Conservation (phyloP, 2,329 filamentous ascomycete species). For the Fusarium keratoplasticum region DNA sequence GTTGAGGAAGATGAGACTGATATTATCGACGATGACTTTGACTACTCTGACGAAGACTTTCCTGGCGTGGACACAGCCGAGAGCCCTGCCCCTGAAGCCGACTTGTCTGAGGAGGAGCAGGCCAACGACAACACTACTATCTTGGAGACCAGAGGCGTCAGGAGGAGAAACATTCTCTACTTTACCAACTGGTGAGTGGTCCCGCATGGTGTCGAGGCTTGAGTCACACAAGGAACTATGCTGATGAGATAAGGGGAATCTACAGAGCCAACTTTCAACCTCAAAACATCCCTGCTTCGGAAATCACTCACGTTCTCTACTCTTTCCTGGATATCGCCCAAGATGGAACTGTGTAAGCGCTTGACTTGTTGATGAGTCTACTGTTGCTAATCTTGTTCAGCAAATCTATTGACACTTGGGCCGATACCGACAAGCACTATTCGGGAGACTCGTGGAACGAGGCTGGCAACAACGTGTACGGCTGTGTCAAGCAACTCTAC, state of each 20-base stretch:
- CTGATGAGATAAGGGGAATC: constrained; percentile 63
- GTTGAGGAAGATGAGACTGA: constrained; percentile 2
- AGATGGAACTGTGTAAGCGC: constrained; percentile 60
- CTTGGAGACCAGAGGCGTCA: constrained; percentile 26
- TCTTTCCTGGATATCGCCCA: constrained; percentile 60
- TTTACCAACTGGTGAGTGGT: constrained; percentile 64
- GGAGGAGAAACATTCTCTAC: constrained; percentile 59
- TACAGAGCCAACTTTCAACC: constrained; percentile 81
- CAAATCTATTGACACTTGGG: constrained; percentile 50
- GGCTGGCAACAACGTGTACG: constrained; percentile 75
- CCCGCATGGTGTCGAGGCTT: not conserved
- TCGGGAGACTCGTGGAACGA: constrained; percentile 70
- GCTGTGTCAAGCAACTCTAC: constrained; percentile 81
- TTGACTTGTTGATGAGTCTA: accelerated
- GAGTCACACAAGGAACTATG: constrained; percentile 12
- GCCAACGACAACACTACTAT: constrained; percentile 11
- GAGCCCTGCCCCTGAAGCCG: not conserved
- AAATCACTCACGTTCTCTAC: constrained; percentile 81
- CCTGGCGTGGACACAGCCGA: constrained; percentile 13
- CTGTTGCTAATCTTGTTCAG: constrained; percentile 23
- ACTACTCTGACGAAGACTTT: constrained; percentile 4
- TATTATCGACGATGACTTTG: constrained; percentile 21
- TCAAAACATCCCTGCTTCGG: constrained; percentile 72
- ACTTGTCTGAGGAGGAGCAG: constrained; percentile 18
- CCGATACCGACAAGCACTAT: constrained; percentile 75